phyloP scores from a whole-genome alignment of 768 basidiomycete species.

The Glaciozyma antarctica region DNA sequence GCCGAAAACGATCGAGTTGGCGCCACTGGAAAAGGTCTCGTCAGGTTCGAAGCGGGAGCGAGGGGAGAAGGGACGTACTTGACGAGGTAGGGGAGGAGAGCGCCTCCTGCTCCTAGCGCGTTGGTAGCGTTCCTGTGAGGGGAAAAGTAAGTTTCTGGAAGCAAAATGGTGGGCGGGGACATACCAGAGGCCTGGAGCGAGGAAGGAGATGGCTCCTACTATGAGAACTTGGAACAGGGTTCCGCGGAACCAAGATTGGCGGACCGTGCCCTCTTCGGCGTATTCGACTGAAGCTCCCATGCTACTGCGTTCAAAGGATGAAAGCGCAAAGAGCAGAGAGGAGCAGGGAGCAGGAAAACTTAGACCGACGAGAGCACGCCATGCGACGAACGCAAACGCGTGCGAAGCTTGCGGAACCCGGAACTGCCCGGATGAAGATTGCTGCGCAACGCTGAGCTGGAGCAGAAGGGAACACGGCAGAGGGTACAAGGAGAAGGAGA shows the following conservation, averaged over 20 bases:
- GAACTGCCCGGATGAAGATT: too few relatives aligned
- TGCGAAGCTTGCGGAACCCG: too few relatives aligned
- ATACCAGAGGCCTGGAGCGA: constrained; percentile 6
- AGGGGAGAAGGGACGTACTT: neutral
- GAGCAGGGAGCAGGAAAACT: neutral
- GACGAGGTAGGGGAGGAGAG: constrained; percentile 10
- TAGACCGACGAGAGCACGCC: neutral
- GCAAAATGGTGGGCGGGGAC: too few relatives aligned
- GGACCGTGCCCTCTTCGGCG: too few relatives aligned
- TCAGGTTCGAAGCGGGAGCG: neutral
- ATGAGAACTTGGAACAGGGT: neutral
- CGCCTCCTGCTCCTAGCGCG: constrained; percentile 5
- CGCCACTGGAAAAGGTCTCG: neutral
- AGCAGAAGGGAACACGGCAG: too few relatives aligned
- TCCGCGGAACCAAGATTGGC: too few relatives aligned
- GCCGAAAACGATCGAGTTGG: constrained; percentile 5
- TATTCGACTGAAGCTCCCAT: neutral
- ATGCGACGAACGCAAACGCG: too few relatives aligned
- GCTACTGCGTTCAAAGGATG: neutral
- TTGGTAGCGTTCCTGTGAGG: neutral
- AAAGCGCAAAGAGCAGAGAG: neutral
- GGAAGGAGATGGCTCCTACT: neutral
- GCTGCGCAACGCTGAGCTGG: too few relatives aligned
- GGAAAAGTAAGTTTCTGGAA: too few relatives aligned
- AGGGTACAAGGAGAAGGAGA: too few relatives aligned